These are phyloP conservation scores for Teratosphaeria nubilosa DNA, from an alignment of 2,329 filamentous ascomycete species.

Conservation along the genomic window DNA sequence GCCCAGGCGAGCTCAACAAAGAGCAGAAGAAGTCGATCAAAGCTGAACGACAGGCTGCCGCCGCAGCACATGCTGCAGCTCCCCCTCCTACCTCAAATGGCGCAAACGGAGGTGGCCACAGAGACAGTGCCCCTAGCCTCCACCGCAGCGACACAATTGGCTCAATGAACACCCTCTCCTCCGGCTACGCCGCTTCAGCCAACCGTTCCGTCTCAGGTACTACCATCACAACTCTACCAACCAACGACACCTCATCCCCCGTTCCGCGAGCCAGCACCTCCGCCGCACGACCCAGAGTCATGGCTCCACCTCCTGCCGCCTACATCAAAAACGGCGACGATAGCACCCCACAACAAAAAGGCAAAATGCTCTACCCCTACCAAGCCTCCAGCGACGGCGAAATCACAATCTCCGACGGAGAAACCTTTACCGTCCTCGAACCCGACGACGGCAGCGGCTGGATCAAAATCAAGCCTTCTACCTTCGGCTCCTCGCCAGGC, in stretches of 20 bases:
- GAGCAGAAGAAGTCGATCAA: conserved; percentile 95
- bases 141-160: conserved; percentile 80
- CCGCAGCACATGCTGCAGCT: conserved; percentile 40
- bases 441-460: conserved; percentile 89
- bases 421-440: conserved; percentile 68
- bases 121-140: conserved; percentile 53
- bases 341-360: conserved; percentile 50
- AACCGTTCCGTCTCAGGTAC: conserved; percentile 62
- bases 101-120: conserved; percentile 43
- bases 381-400: conserved; percentile 74
- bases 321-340: conserved; percentile 55
- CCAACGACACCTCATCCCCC: conserved; percentile 18
- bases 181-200: conserved; percentile 72
- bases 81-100: conserved; percentile 17
- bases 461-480: conserved; percentile 60
- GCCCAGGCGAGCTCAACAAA: conserved; percentile 85
- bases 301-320: conserved; percentile 76
- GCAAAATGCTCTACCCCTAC: conserved; percentile 84
- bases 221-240: conserved; percentile 22
- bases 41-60: conserved; percentile 68
- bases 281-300: conserved; percentile 54
- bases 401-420: conserved; percentile 66
- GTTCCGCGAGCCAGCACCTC: conserved; percentile 12
- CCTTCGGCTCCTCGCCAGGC: conserved; percentile 55
- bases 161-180: conserved; percentile 63